A percentile compares a stretch with the other conserved stretches of the same genome.
phyloP scores from a whole-genome alignment of 345 rosid genomes.

The Angophora floribunda region DNA sequence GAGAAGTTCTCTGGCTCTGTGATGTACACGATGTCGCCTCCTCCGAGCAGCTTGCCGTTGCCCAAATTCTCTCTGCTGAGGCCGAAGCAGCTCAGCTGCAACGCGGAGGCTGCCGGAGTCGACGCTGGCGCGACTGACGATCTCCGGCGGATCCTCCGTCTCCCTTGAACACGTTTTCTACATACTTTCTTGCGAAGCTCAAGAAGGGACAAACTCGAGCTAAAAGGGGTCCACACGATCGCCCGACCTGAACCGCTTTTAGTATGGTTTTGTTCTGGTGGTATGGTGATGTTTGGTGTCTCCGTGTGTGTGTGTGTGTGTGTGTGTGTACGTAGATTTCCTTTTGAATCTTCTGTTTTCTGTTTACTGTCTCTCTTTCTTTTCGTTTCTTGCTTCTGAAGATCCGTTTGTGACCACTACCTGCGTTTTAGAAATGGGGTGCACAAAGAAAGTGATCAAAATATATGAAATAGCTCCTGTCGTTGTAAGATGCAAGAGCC shows the following conservation, averaged over 20 bases:
- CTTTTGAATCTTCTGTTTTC: not conserved
- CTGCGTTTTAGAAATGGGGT: not conserved
- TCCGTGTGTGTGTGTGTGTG: not conserved
- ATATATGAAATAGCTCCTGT: not conserved
- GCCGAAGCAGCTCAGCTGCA: constrained; percentile 42
- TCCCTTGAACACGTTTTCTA: constrained; percentile 4
- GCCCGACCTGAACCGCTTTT: not conserved
- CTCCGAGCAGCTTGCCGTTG: constrained; percentile 73
- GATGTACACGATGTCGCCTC: constrained; percentile 36
- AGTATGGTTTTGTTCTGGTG: not conserved
- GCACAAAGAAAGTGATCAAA: not conserved
- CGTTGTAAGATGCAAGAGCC: not conserved
- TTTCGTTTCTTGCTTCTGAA: not conserved
- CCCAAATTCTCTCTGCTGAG: constrained; percentile 43
- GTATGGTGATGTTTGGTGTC: not conserved
- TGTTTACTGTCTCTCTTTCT: not conserved
- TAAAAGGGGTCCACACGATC: not conserved
- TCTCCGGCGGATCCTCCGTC: constrained; percentile 59
- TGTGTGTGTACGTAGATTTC: not conserved
- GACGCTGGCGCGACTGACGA: constrained; percentile 50
- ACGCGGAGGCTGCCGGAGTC: constrained; percentile 37
- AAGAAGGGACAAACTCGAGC: not conserved
- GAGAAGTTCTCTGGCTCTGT: constrained; percentile 4
- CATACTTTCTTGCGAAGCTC: not conserved
- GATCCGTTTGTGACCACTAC: not conserved